Conservation (phyloP, 805 yeast species). For the Nakazawaea wickerhamii region DNA sequence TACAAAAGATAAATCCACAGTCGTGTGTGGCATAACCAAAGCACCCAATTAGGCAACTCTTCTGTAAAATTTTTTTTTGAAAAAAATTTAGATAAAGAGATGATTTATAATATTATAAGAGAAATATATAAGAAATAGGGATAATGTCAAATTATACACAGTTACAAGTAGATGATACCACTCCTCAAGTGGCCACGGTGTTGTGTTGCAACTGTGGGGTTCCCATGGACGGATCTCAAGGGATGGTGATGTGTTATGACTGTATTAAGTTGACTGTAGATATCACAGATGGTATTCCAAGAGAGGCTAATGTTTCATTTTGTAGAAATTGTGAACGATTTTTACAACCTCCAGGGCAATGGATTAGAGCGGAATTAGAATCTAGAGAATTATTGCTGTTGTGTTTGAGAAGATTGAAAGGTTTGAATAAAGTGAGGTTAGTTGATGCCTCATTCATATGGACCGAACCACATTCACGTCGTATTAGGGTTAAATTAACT, state of each 20-base stretch:
- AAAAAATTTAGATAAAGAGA: too few relatives aligned
- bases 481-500: conserved; percentile 84
- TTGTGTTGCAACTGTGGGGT: conserved; percentile 98
- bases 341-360: conserved; percentile 89
- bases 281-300: conserved; percentile 88
- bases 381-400: conserved; percentile 89
- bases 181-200: conserved; percentile 66
- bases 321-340: conserved; percentile 97
- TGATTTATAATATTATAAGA: too few relatives aligned
- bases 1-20: too few relatives aligned
- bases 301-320: conserved; percentile 89
- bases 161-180: conserved; percentile 30
- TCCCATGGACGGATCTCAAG: conserved; percentile 93
- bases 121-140: too few relatives aligned
- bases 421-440: conserved; percentile 77
- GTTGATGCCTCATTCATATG: conserved; percentile 94
- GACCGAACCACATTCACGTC: conserved; percentile 99
- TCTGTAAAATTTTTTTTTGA: too few relatives aligned
- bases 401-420: conserved; percentile 82
- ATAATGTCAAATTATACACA: conserved; percentile 45
- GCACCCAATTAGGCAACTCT: too few relatives aligned
- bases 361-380: conserved; percentile 89
- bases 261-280: conserved; percentile 93
- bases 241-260: conserved; percentile 94
- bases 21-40: too few relatives aligned